Conservation (phyloP, 1,284 basidiomycete species). For the Volvariella volvacea region DNA sequence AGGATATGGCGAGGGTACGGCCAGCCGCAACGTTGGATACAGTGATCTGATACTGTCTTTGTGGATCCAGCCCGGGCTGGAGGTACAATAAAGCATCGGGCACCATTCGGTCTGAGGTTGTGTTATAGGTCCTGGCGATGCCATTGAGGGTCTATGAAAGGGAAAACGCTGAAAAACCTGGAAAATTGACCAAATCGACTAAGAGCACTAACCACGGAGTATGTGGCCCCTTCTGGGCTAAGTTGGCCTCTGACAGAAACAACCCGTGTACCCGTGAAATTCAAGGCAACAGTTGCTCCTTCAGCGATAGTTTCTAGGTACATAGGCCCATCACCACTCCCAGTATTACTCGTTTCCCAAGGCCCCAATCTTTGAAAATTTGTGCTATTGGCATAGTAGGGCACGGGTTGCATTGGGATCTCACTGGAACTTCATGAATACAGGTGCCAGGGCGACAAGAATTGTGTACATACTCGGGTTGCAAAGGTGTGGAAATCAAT, state of each 20-base stretch:
- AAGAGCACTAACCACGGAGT: conserved; percentile 19
- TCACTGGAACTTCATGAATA: conserved; percentile 12
- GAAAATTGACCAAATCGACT: conserved; percentile 5
- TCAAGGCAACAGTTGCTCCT: conserved; percentile 19
- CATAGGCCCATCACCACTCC: not conserved
- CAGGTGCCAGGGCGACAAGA: not conserved
- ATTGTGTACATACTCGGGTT: not conserved
- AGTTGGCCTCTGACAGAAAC: conserved; percentile 20
- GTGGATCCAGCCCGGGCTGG: conserved; percentile 24
- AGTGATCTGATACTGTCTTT: not conserved
- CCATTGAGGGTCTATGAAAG: conserved; percentile 23
- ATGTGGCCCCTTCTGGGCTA: conserved; percentile 17
- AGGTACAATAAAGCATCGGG: conserved; percentile 27
- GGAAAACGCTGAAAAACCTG: not conserved
- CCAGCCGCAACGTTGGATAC: not conserved
- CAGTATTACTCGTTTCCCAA: conserved; percentile 14
- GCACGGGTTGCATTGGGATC: conserved; percentile 10
- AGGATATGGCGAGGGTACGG: not conserved
- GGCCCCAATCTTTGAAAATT: conserved; percentile 18
- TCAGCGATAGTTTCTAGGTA: conserved; percentile 15
- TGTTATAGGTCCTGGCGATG: conserved; percentile 17
- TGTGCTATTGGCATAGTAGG: conserved; percentile 19
- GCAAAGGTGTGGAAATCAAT: not conserved
- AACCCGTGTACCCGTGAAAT: conserved; percentile 19
- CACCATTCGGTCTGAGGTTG: conserved; percentile 24